Conservation (phyloP, 1,284 basidiomycete genomes). For the Malassezia brasiliensis region DNA sequence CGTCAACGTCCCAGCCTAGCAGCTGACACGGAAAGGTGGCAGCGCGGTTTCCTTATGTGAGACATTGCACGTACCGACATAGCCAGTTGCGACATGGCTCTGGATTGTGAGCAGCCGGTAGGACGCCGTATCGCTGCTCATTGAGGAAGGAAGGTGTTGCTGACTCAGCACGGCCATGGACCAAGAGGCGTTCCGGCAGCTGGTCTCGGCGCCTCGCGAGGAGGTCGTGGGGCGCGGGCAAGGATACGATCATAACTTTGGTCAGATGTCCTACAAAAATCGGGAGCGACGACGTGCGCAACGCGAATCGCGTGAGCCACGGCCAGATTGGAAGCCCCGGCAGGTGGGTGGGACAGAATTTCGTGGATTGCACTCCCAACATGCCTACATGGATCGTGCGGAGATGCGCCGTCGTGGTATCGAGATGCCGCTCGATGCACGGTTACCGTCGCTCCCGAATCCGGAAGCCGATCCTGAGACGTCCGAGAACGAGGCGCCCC, state of each 20-base stretch:
- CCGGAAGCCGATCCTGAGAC: background rate
- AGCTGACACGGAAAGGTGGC: slow-evolving; percentile 91
- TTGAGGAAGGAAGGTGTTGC: background rate
- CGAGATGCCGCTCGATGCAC: background rate
- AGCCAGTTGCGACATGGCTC: slow-evolving; percentile 86
- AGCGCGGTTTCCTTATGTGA: slow-evolving; percentile 59
- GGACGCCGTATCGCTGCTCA: slow-evolving; percentile 1
- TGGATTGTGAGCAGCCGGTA: slow-evolving; percentile 58
- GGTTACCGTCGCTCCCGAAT: background rate
- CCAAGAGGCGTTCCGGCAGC: slow-evolving; percentile 31
- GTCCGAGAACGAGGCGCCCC: background rate
- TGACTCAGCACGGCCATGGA: slow-evolving; percentile 24
- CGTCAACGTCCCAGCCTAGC: slow-evolving; percentile 91
- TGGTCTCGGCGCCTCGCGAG: slow-evolving; percentile 17
- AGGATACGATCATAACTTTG: background rate
- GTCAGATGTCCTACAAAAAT: background rate
- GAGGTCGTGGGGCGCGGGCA: background rate
- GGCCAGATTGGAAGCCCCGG: background rate
- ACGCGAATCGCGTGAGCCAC: background rate
- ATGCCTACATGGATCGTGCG: slow-evolving; percentile 24
- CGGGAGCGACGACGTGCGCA: background rate
- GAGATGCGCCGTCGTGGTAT: slow-evolving; percentile 20
- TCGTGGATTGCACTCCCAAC: background rate
- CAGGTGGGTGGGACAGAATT: background rate
- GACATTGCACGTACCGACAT: slow-evolving; percentile 63